phyloP scores from a whole-genome alignment of 176 grass and related monocot genomes.

The Alopecurus myosuroides region DNA sequence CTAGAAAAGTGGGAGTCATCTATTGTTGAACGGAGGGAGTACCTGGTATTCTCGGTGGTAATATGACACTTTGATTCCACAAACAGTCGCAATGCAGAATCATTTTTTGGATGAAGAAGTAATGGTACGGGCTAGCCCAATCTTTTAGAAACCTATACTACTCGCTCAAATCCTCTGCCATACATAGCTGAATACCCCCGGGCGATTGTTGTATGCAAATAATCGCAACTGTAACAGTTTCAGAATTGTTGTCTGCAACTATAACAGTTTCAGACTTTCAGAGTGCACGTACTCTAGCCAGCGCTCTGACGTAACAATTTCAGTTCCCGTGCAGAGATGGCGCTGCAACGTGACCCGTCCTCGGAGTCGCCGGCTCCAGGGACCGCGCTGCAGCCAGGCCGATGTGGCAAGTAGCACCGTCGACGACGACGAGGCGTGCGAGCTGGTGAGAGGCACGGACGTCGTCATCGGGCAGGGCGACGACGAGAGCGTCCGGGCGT shows the following conservation, averaged over 20 bases:
- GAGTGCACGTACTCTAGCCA: neutral
- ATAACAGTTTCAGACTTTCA: neutral
- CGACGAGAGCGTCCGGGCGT: conserved; percentile 44
- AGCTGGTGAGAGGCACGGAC: conserved; percentile 76
- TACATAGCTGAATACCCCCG: too few relatives aligned
- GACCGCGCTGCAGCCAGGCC: conserved; percentile 29
- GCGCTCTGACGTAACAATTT: conserved; percentile 62
- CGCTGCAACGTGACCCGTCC: neutral
- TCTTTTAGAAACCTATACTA: too few relatives aligned
- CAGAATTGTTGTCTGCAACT: too few relatives aligned
- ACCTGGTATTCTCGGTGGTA: neutral
- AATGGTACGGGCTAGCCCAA: too few relatives aligned
- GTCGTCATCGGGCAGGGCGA: conserved; percentile 68
- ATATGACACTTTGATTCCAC: neutral
- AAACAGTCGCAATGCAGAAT: neutral
- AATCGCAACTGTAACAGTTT: neutral
- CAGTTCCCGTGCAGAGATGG: conserved; percentile 52
- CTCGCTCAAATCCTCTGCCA: too few relatives aligned
- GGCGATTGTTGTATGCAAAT: neutral
- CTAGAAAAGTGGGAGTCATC: too few relatives aligned
- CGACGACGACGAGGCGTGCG: conserved; percentile 82
- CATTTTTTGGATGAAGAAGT: too few relatives aligned
- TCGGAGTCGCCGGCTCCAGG: neutral
- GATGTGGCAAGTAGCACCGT: conserved; percentile 16
- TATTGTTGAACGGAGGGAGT: too few relatives aligned